Evolutionary conservation across 2,329 filamentous ascomycete species (phyloP), one percentile per base, ranked within the genome.

Genomic region (Aureobasidium uvarum): DNA sequence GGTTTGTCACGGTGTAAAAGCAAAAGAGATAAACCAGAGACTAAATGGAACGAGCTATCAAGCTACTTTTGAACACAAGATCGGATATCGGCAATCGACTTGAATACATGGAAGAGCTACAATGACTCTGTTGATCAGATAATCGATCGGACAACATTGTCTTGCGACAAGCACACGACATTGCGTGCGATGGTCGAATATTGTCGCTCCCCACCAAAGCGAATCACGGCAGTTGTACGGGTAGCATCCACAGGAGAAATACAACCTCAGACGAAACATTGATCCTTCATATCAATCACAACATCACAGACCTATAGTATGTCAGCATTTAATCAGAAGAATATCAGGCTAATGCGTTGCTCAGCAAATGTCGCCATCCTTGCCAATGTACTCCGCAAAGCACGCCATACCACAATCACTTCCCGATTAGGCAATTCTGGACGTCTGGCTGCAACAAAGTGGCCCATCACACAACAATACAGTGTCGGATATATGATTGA

Each of bases 351-450:
- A 62, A 62, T 48, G 59, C 18, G 46, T 23, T 25, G 36, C 25
- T 11, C 25, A 38, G 45, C 20, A 62, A 25, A 62, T 62, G 59
- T 62, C 59, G 59, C 59, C 59, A 62, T 62, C 28, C 31, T 62
- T 41, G 33, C 45, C 28, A 51, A 62, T 62, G 46, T 38, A 43
- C 46, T 52, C 36, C 59, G 46, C 46, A 51, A 52, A 62, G 58
- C 58, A 62, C 58, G 58, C 58, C 58, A 62, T 62, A 48, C 23
- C 45, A 43, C 43, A 52, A 41, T 52, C 45, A 51, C 46, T 52
- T 62, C 59, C 59, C 43, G 11, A 51, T 43, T 52, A 48, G 59
- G 59, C 25, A 52, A 62, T 62, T 62, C 25, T 62, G 33, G 23
- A 62, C 59, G 25, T 62, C 58, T 43, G 8, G 8, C 60, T 20